Evolutionary conservation across 139 green algal species (phyloP), one percentile per base, ranked within the genome.

Genomic region (Chlamydomonas incerta): DNA sequence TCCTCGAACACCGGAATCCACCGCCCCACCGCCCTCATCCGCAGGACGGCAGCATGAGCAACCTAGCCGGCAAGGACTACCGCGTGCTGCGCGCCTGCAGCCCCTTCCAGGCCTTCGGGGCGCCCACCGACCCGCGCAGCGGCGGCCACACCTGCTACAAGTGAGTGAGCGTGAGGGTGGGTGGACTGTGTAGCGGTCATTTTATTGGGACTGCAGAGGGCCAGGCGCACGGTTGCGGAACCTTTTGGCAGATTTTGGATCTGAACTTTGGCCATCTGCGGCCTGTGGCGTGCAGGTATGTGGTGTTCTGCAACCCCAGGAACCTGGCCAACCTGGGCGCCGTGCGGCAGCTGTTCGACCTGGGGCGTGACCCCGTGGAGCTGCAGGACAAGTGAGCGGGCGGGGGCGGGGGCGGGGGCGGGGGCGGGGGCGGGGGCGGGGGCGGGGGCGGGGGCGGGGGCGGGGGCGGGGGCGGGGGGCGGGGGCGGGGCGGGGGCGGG

Each of bases 281-380:
- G n/a, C n/a, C n/a, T n/a, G 21, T 13, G 6, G 41, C 41, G 15
- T 14, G 18, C 72, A 66, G 72, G 72, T 80, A 50, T 11, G 46
- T 60, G 46, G 10, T 66, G 14, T 37, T 85, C 13, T 31, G 29
- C 58, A 85, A 74, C 65, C 29, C n/a, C 26, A 3, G 15, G 20
- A 66, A 75, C 62, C 15, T 26, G 14, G 15, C 18, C 37, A 28
- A 58, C 29, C 21, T 20, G 17, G 58, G 52, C 26, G n/a, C 37
- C 62, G n/a, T 85, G 8, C 31, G 62, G 29, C 58, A 85, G 77
- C 77, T 85, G 37, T 85, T 67, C 24, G 77, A 85, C 62, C 60
- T 85, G 62, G 77, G 77, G 8, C 29, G 52, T 18, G 77, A 85
- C 41, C 77, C 77, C 17, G 47, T 35, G 14, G 77, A 85, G 60